Evolutionary conservation across 768 basidiomycete species (phyloP).

Genomic region (Psilocybe tampanensis): DNA sequence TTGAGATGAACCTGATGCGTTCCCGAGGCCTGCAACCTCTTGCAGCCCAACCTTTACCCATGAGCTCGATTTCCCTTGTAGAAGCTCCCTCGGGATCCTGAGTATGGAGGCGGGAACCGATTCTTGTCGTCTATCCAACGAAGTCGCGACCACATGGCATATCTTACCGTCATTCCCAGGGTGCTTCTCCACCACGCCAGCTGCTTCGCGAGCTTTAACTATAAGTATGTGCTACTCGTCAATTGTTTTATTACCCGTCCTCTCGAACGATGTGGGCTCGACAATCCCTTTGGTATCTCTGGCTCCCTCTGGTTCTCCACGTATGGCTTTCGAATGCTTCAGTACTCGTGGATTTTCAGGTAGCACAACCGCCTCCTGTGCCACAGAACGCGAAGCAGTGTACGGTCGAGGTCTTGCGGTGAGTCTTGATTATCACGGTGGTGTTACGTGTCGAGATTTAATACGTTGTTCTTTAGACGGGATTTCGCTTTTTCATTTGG

Average conservation of each 20-base stretch:
- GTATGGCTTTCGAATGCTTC: conserved; percentile 32
- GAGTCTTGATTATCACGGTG: background rate
- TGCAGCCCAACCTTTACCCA: no score
- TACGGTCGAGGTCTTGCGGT: conserved; percentile 67
- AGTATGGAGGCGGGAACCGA: background rate
- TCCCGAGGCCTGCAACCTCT: no score
- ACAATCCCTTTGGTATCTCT: conserved; percentile 8
- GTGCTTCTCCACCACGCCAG: conserved; percentile 27
- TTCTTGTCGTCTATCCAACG: background rate
- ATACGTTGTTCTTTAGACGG: conserved; percentile 41
- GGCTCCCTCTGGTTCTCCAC: conserved; percentile 11
- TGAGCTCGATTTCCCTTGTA: no score
- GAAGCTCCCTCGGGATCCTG: no score
- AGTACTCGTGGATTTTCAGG: conserved; percentile 67
- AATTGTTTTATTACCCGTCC: conserved; percentile 3
- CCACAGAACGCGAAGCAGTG: conserved; percentile 63
- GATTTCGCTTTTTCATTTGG: conserved; percentile 77
- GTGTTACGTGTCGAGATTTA: background rate
- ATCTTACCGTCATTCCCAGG: conserved; percentile 19
- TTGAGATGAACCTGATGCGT: background rate
- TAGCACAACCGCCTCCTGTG: conserved; percentile 72
- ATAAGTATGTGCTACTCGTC: background rate
- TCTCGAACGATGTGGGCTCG: conserved; percentile 13
- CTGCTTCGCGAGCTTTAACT: conserved; percentile 6
- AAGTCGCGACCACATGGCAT: conserved; percentile 19